phyloP scores from a whole-genome alignment of 148 eudicot species.

The Agrostemma githago region DNA sequence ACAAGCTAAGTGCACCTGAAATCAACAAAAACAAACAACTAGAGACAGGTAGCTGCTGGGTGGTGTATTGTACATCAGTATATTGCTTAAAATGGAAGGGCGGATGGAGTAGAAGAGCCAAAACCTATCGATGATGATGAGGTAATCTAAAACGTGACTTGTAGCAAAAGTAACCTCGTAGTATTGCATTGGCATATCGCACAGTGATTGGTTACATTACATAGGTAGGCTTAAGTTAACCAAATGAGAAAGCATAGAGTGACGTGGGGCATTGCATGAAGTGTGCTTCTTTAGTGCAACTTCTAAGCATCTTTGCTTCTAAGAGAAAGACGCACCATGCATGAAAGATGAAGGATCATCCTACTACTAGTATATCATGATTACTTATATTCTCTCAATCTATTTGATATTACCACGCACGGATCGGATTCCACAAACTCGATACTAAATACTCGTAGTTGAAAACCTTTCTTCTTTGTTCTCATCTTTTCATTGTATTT shows the following conservation, averaged over 20 bases:
- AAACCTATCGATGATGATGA: not conserved
- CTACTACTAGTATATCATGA: not conserved
- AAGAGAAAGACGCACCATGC: not conserved
- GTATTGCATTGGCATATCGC: not conserved
- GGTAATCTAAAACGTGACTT: not conserved
- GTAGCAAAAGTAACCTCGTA: not conserved
- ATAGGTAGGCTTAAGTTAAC: not conserved
- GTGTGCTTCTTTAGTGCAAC: not conserved
- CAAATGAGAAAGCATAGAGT: conserved; percentile 17
- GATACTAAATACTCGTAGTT: too few species aligned
- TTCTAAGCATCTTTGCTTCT: conserved; percentile 8
- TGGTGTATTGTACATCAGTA: too few species aligned
- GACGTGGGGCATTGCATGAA: too few species aligned
- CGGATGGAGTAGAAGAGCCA: not conserved
- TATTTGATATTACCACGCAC: not conserved
- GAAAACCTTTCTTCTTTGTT: too few species aligned
- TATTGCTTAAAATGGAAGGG: conserved; percentile 13
- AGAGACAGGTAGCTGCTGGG: too few species aligned
- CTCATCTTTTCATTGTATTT: too few species aligned
- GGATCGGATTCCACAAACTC: too few species aligned
- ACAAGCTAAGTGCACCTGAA: too few species aligned
- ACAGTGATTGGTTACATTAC: not conserved
- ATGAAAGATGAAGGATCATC: too few species aligned
- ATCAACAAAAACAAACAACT: too few species aligned
- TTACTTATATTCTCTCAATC: not conserved